Base-by-base conservation (phyloP, 352 stramenopile genomes). In the Pythium rhizo-oryzae region DNA sequence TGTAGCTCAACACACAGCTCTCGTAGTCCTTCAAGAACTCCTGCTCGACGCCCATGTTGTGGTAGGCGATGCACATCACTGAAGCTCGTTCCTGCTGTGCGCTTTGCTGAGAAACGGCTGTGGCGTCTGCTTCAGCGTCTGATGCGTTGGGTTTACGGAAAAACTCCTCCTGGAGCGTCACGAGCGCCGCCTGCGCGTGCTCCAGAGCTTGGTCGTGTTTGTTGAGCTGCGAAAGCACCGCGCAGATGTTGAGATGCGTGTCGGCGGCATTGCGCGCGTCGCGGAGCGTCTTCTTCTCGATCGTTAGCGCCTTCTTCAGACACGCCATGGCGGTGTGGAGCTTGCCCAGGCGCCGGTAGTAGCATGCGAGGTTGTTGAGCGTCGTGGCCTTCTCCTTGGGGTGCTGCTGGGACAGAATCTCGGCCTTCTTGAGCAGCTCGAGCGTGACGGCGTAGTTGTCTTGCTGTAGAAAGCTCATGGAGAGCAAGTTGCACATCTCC, bases 21-120 rank as follows among this genome's bases (percentile, higher is more conserved):
- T 90, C 78, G 58, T 88, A 97, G 56, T 95, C 84, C 52, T 97
- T 96, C 3, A 98, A 72, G 62, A 97, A 98, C 66, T 98, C 94
- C 59, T 97, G 89, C 78, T 98, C 94, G 12, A 98, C 94, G 30
- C 92, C 94, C 59, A 98, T 91, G 67, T 98, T 98, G 72, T 98
- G 94, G 71, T 98, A 98, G 15, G 93, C 92, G 59, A 98, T 98
- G 54, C 89, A 96, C 70, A 98, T 86, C 52, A 98, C 93, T 0
- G 93, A 96, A 19, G 97, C 89, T 37, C 91, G 79, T 62, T 98
- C 93, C 2, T 89, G 62, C 51, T 84, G 70, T 25, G 64, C 57
- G 18, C 30, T 50, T 12, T 54, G n/a, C 9, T 43, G 37, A 33
- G 28, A 33, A 33, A 33, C 28, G 28, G 28, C 28, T 33, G 28